A percentile compares a stretch with the other conserved stretches of the same genome.
Evolutionary conservation across 306 rosid species (phyloP).

Genomic region (Senna siamea): DNA sequence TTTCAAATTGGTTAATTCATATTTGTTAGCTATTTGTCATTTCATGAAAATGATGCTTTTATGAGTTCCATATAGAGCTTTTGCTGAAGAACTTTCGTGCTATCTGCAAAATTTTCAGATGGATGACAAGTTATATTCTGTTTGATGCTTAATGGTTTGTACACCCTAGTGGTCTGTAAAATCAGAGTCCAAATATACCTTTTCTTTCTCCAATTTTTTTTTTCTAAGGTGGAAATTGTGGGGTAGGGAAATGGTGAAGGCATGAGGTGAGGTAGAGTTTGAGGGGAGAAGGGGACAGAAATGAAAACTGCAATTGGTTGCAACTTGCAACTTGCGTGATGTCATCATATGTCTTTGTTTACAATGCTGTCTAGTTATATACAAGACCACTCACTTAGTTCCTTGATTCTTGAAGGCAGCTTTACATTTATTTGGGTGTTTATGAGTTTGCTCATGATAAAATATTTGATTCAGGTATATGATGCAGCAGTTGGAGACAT

Average conservation of each 20-base stretch:
- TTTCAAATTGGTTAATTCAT: conserved; percentile 21
- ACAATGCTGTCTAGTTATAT: neutral
- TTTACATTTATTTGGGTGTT: conserved; percentile 21
- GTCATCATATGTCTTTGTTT: conserved; percentile 11
- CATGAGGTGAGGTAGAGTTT: neutral
- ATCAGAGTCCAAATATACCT: neutral
- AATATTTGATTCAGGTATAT: conserved; percentile 58
- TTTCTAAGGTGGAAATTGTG: neutral
- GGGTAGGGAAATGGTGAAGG: neutral
- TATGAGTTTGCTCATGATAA: conserved; percentile 28
- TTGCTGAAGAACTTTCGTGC: conserved; percentile 14
- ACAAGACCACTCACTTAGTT: conserved; percentile 25
- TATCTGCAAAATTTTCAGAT: conserved; percentile 6
- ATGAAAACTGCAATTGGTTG: too few relatives aligned
- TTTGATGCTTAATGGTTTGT: conserved; percentile 10
- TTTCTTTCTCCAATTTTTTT: neutral
- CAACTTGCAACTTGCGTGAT: too few relatives aligned
- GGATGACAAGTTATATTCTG: conserved; percentile 14
- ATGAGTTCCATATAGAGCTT: conserved; percentile 19
- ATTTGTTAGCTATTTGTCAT: conserved; percentile 17
- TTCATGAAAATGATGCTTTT: conserved; percentile 27
- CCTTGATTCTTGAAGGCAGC: conserved; percentile 15
- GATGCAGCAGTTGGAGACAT: conserved; percentile 98
- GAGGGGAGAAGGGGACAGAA: too few relatives aligned
- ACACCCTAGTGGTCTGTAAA: neutral